phyloP scores from a whole-genome alignment of 148 eudicot species.

The Pharnaceum exiguum region DNA sequence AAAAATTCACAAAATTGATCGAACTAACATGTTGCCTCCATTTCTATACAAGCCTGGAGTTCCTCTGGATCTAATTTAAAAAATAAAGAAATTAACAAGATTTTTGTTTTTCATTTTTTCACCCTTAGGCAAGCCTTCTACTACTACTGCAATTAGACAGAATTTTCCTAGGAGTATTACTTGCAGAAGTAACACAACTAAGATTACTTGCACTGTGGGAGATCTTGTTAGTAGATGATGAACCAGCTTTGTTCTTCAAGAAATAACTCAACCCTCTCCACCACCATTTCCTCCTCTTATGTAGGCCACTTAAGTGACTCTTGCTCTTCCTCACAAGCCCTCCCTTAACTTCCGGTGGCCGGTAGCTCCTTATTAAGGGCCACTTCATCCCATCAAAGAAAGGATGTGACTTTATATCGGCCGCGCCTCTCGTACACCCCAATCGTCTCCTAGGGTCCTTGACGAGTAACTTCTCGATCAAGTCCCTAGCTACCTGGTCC shows the following conservation, averaged over 20 bases:
- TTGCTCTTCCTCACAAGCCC: slow-evolving; percentile 44
- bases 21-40: too few relatives aligned
- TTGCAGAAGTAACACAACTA: not conserved
- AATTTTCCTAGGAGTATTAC: too few relatives aligned
- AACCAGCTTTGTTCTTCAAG: slow-evolving; percentile 28
- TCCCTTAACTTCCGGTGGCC: slow-evolving; percentile 63
- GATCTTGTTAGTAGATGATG: slow-evolving; percentile 4
- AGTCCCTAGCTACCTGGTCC: slow-evolving; percentile 33
- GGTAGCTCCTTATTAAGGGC: slow-evolving; percentile 65
- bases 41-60: too few relatives aligned
- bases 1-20: too few relatives aligned
- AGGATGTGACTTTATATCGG: slow-evolving; percentile 71
- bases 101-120: too few relatives aligned
- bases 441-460: slow-evolving; percentile 61
- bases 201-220: slow-evolving; percentile 6
- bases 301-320: slow-evolving; percentile 32
- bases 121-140: too few relatives aligned
- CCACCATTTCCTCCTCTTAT: slow-evolving; percentile 40
- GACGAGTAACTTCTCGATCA: slow-evolving; percentile 48
- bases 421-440: slow-evolving; percentile 64
- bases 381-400: slow-evolving; percentile 70
- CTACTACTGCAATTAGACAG: too few relatives aligned
- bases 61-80: too few relatives aligned
- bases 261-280: slow-evolving; percentile 43
- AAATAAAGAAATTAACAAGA: too few relatives aligned